Evolutionary conservation across 2,329 filamentous ascomycete species (phyloP).

Genomic region (Xylariaceae sp.): DNA sequence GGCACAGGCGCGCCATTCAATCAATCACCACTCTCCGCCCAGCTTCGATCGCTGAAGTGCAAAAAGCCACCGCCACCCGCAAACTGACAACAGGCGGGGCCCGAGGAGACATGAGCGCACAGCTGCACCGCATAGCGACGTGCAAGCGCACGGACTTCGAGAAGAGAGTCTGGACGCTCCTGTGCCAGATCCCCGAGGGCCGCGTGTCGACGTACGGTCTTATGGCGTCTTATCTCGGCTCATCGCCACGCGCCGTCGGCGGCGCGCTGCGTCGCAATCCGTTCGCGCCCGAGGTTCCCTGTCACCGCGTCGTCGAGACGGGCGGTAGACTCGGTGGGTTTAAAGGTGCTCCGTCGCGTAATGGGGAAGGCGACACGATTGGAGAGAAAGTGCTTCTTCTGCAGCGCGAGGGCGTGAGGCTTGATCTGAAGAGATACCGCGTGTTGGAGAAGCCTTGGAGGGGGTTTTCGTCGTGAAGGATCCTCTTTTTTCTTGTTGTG

Average conservation of each 20-base stretch:
- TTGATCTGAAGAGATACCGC: constrained; percentile 51
- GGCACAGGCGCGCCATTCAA: constrained; percentile 25
- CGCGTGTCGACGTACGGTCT: constrained; percentile 72
- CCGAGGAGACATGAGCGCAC: constrained; percentile 32
- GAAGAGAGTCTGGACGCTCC: constrained; percentile 61
- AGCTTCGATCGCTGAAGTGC: not conserved
- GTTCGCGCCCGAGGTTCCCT: constrained; percentile 70
- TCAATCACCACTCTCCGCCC: not conserved
- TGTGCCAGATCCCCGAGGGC: constrained; percentile 72
- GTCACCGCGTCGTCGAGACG: constrained; percentile 72
- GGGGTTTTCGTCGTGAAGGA: constrained; percentile 30
- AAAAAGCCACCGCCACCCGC: constrained; percentile 11
- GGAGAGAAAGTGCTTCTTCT: constrained; percentile 59
- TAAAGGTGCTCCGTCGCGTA: constrained; percentile 58
- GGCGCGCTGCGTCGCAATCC: constrained; percentile 63
- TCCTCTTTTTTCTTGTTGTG: not conserved
- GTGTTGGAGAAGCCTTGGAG: constrained; percentile 53
- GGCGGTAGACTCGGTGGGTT: constrained; percentile 67
- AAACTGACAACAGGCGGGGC: constrained; percentile 1
- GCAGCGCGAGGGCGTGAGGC: constrained; percentile 56
- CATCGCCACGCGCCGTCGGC: constrained; percentile 37
- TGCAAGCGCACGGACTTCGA: constrained; percentile 49
- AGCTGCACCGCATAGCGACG: constrained; percentile 41
- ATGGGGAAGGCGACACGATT: constrained; percentile 57
- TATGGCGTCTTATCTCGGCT: constrained; percentile 49